Evolutionary conservation across 2,329 filamentous ascomycete species (phyloP), one percentile per base, ranked within the genome.

Genomic region (Diplodia corticola): DNA sequence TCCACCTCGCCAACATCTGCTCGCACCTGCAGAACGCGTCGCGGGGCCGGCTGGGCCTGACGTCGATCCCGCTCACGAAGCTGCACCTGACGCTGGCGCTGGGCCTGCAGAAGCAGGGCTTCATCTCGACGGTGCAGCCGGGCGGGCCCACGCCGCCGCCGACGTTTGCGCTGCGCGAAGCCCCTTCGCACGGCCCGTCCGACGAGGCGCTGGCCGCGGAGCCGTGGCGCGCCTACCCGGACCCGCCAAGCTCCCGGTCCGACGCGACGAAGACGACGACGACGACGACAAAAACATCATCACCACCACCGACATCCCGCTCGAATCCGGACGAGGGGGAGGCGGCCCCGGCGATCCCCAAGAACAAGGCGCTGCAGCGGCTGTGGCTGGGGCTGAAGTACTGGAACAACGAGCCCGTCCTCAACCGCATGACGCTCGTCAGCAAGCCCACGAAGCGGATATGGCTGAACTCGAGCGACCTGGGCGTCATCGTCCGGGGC

Each of bases 341-440:
- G 13, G 37, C 7, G 13, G 12, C 22, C 4, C 28, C 22, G n/a
- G 12, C 1, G 50, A 73, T 79, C 13, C 78, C 77, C 5, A 64
- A 70, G 57, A 97, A 96, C 79, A 86, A 92, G 44, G 86, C 92
- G 4, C 84, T 82, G 46, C 85, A 91, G 75, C 85, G 93, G 68
- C 81, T 97, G 70, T 97, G 93, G 93, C 80, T 97, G 13, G 92
- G 92, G 1, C 81, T 97, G 73, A 97, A 97, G 81, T 97, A 97
- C 85, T 91, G 87, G 86, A 88, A 93, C 71, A 90, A 90, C 74
- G 84, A 89, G 77, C 92, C 93, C 5, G 92, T 97, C 24, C 80
- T 97, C 70, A 83, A 82, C 69, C 84, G 86, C 69, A 84, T 94
- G 73, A 77, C 79, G 57, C 77, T 90, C 74, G 82, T 96, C 68